Evolutionary conservation across 148 eudicot genomes (phyloP).

Genomic region (Suaeda aralocaspica): DNA sequence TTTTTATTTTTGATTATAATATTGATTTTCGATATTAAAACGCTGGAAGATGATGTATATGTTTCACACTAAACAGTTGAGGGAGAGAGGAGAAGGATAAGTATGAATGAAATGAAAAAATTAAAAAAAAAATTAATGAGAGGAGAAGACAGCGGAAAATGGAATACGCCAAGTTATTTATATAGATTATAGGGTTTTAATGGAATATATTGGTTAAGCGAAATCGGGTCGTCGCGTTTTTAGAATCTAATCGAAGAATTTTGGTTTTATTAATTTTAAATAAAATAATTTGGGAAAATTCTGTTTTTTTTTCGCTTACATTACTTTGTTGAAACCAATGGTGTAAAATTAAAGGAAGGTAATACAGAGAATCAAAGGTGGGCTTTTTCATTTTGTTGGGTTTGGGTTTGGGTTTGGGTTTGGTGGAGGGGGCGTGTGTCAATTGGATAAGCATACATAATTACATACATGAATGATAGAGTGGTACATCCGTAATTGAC

Average conservation of each 20-base stretch:
- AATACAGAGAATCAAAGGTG: conserved; percentile 2
- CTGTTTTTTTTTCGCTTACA: neutral
- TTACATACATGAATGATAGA: neutral
- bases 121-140: no score
- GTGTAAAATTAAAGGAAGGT: conserved; percentile 16
- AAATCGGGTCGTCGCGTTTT: conserved; percentile 48
- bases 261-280: neutral
- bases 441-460: conserved; percentile 5
- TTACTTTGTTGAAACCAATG: conserved; percentile 4
- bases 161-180: conserved; percentile 6
- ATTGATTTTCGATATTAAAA: no score
- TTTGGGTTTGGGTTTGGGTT: neutral
- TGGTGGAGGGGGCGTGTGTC: neutral
- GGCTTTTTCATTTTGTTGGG: neutral
- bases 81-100: neutral
- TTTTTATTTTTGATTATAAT: no score
- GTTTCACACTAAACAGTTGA: conserved; percentile 1
- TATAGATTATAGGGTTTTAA: conserved; percentile 13
- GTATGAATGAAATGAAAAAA: neutral
- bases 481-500: conserved; percentile 24
- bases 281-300: neutral
- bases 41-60: no score
- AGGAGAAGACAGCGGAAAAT: neutral
- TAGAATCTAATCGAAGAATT: conserved; percentile 18
- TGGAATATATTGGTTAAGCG: neutral